Base-by-base conservation (phyloP, 148 eudicot species). In the Rhododendron griersonianum region DNA sequence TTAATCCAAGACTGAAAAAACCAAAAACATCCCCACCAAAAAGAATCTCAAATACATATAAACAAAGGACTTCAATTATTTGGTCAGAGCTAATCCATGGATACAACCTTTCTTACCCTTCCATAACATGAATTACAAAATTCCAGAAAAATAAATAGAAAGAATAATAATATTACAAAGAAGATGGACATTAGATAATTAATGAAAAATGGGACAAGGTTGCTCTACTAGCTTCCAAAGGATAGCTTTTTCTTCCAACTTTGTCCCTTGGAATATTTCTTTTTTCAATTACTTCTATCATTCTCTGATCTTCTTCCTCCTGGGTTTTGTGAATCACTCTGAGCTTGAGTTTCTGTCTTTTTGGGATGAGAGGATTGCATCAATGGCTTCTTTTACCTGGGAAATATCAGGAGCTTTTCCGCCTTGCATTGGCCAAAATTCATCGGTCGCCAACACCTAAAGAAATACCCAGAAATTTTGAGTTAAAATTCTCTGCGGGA, bases 401-500 rank as follows among this genome's bases (percentile, higher is more conserved):
- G 95, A 90, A 11, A 94, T 92, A 50, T 97, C 95, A 0, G 98
- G 98, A 21, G 98, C 94, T 89, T 93, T 95, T 23, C 98, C 95
- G 28, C 96, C 95, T 37, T 93, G 96, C 23, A 88, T 93, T 0
- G 99, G 99, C 99, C 99, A 97, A 69, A 95, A 94, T 76, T 95
- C 99, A 89, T 97, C 99, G 1, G 98, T 91, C 59, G 99, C 98
- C 94, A 97, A 91, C 8, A 97, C 98, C 99, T 96, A 59, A 82
- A 74, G 18, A 21, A 8, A 2, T 9, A 1, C 21, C 71, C 37
- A 28, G 0, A 44, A 51, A 55, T 15, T 55, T 13, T 4, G 6
- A 55, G 61, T 55, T 55, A 55, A 55, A 55, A 55, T 55, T 55
- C 23, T 16, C 7, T 1, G 2, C 10, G 6, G 1, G 25, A 2